Evolutionary conservation across 768 basidiomycete genomes (phyloP).

Genomic region (Termitomyces sp.): DNA sequence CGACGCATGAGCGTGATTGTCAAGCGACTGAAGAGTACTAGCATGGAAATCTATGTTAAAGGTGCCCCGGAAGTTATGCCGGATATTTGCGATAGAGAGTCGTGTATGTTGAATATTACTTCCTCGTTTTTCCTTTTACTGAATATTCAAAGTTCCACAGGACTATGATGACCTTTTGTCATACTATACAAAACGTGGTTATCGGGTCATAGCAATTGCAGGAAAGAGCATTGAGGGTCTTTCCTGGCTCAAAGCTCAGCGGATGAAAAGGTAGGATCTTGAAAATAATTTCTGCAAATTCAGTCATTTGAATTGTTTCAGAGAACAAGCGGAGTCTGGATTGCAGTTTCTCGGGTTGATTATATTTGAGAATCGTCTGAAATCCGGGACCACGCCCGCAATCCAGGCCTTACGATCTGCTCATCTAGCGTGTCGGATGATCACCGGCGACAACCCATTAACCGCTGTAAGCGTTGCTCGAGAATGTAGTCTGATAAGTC

Average conservation of each 20-base stretch:
- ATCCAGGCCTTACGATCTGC: slow-evolving; percentile 86
- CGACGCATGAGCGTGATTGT: slow-evolving; percentile 98
- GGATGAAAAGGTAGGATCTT: slow-evolving; percentile 76
- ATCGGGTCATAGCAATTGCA: slow-evolving; percentile 96
- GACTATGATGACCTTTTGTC: slow-evolving; percentile 96
- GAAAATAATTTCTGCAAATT: neutral
- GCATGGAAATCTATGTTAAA: slow-evolving; percentile 98
- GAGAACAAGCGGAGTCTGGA: slow-evolving; percentile 90
- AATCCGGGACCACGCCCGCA: slow-evolving; percentile 84
- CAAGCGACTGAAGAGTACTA: slow-evolving; percentile 86
- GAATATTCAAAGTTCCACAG: slow-evolving; percentile 63
- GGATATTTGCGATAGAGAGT: slow-evolving; percentile 87
- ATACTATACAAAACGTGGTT: slow-evolving; percentile 95
- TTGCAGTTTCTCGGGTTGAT: slow-evolving; percentile 90
- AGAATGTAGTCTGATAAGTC: slow-evolving; percentile 86
- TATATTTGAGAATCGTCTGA: slow-evolving; percentile 98
- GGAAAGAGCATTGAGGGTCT: slow-evolving; percentile 92
- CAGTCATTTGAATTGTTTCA: slow-evolving; percentile 23
- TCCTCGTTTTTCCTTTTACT: neutral
- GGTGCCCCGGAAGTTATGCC: slow-evolving; percentile 99
- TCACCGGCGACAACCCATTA: slow-evolving; percentile 94
- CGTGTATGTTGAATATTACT: slow-evolving; percentile 55
- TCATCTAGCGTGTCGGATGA: slow-evolving; percentile 94
- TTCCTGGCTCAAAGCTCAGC: slow-evolving; percentile 96
- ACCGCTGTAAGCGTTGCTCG: slow-evolving; percentile 96